A percentile compares a stretch with the other conserved stretches of the same genome.
These are phyloP conservation scores for Talaromyces wortmannii DNA, from an alignment of 495 filamentous ascomycete species.

Conservation along the genomic window DNA sequence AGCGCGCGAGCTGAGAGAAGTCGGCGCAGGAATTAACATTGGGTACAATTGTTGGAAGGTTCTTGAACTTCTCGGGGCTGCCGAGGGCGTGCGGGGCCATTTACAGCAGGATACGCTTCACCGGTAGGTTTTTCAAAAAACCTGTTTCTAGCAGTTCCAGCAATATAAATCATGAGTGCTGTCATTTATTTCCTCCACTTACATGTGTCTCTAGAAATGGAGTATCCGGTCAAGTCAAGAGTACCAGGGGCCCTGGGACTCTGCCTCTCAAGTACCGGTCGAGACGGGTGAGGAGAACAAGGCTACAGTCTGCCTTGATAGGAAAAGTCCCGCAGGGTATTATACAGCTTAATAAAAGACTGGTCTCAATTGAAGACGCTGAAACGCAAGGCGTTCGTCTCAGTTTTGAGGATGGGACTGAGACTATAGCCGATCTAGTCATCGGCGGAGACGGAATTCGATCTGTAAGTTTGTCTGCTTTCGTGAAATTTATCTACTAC, in stretches of 20 bases:
- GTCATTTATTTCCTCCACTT: not conserved
- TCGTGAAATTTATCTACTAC: slow-evolving; percentile 15
- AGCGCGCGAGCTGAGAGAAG: slow-evolving; percentile 34
- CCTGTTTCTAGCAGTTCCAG: too few relatives aligned
- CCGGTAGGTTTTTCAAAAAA: not conserved
- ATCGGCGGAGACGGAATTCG: slow-evolving; percentile 47
- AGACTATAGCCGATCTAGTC: slow-evolving; percentile 34
- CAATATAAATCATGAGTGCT: too few relatives aligned
- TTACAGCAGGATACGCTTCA: not conserved
- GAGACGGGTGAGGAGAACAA: slow-evolving; percentile 25
- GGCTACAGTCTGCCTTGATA: slow-evolving; percentile 32
- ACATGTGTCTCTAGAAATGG: not conserved
- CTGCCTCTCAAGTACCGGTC: not conserved
- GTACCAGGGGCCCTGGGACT: not conserved
- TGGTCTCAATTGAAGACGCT: slow-evolving; percentile 20
- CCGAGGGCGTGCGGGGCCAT: slow-evolving; percentile 19
- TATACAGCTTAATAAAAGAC: slow-evolving; percentile 31
- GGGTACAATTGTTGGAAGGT: slow-evolving; percentile 34
- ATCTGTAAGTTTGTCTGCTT: slow-evolving; percentile 22
- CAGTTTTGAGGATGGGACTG: slow-evolving; percentile 22
- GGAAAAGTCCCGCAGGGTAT: slow-evolving; percentile 24
- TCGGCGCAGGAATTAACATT: slow-evolving; percentile 43
- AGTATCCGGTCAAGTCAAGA: not conserved
- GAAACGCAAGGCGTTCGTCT: slow-evolving; percentile 19
- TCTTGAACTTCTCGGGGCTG: slow-evolving; percentile 32